Evolutionary conservation across 257 asterid species (phyloP).

Genomic region (Nicotiana tomentosiformis): DNA sequence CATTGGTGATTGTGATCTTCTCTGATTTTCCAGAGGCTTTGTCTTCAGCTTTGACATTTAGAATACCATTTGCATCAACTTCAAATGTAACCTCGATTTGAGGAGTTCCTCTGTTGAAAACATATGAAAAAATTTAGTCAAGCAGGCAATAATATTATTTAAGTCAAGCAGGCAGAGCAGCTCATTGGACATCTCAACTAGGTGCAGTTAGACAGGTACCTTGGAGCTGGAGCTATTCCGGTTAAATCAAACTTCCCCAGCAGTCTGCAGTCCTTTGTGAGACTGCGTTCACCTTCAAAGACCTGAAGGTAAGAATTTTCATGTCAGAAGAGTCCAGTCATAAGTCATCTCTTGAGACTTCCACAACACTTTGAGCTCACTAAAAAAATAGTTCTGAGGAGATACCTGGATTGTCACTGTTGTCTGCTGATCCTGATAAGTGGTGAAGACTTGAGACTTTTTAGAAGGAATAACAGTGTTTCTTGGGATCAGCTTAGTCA

Average conservation of each 20-base stretch:
- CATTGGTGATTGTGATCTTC: not conserved
- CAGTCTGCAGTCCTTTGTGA: not conserved
- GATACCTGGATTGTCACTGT: conserved; percentile 4
- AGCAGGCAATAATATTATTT: not conserved
- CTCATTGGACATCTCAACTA: not conserved
- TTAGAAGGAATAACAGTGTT: conserved; percentile 4
- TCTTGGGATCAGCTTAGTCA: conserved; percentile 6
- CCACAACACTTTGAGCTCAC: not conserved
- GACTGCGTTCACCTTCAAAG: conserved; percentile 3
- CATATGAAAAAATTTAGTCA: not conserved
- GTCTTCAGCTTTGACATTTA: conserved; percentile 13
- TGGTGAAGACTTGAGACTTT: conserved; percentile 12
- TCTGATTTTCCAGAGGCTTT: conserved; percentile 5
- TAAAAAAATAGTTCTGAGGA: not conserved
- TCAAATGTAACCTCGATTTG: conserved; percentile 14
- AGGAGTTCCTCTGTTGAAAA: conserved; percentile 11
- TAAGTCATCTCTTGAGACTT: not conserved
- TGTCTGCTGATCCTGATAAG: conserved; percentile 6
- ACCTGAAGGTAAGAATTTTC: not conserved
- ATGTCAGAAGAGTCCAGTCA: not conserved
- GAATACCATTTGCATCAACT: conserved; percentile 8
- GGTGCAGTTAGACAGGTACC: not conserved
- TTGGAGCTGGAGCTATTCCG: conserved; percentile 19
- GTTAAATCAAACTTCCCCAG: conserved; percentile 3
- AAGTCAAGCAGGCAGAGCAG: not conserved